phyloP scores from a whole-genome alignment of 139 green algal genomes.

The Bryopsis sp. region DNA sequence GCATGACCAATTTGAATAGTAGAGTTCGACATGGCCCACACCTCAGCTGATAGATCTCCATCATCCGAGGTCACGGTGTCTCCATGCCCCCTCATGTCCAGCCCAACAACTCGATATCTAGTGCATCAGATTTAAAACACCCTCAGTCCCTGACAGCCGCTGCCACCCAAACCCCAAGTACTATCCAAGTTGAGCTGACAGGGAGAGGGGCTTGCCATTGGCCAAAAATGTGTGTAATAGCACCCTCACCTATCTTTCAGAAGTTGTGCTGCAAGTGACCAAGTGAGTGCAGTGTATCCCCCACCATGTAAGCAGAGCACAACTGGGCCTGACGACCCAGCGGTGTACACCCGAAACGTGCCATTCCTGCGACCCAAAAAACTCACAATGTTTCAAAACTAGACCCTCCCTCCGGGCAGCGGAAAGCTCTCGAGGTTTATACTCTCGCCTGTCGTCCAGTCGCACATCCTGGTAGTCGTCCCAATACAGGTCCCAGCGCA shows the following conservation, averaged over 20 bases:
- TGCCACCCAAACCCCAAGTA: not conserved
- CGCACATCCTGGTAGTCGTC: not conserved
- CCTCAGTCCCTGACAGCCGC: not conserved
- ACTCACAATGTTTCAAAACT: not conserved
- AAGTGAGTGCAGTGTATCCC: constrained; percentile 79
- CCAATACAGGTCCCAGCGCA: not conserved
- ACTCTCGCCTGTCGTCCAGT: not conserved
- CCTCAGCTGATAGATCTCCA: constrained; percentile 56
- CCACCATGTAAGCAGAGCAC: constrained; percentile 75
- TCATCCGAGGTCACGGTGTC: constrained; percentile 38
- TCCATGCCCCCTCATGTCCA: constrained; percentile 75
- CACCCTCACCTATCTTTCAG: constrained; percentile 52
- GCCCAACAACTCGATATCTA: constrained; percentile 58
- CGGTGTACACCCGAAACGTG: constrained; percentile 59
- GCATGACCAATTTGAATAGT: not conserved
- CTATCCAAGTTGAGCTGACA: not conserved
- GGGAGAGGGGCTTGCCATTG: not conserved
- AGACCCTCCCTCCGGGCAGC: not conserved
- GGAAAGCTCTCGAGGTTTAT: not conserved
- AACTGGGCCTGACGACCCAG: constrained; percentile 45
- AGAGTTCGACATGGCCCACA: constrained; percentile 7
- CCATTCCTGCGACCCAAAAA: constrained; percentile 24
- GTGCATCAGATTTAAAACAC: not conserved
- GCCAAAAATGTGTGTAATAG: not conserved
- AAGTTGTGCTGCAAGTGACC: constrained; percentile 55